phyloP scores from a whole-genome alignment of 1,284 basidiomycete genomes.

The Apiotrichum porosum region DNA sequence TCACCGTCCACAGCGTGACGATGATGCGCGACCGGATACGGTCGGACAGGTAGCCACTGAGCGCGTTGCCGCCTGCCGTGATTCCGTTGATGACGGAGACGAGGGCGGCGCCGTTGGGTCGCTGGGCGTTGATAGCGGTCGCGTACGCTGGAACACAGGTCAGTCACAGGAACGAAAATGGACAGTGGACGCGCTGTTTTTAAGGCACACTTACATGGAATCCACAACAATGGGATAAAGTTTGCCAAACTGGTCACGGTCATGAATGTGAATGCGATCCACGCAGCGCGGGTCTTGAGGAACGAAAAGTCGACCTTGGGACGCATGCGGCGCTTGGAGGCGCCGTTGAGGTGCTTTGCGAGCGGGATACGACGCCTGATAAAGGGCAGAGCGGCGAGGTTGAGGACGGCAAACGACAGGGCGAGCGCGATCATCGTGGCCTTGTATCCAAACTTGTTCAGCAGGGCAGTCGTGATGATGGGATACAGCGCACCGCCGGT shows the following conservation, averaged over 20 bases:
- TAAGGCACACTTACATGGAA: constrained; percentile 43
- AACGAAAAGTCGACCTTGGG: constrained; percentile 26
- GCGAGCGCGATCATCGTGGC: constrained; percentile 42
- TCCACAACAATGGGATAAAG: constrained; percentile 45
- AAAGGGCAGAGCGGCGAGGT: constrained; percentile 32
- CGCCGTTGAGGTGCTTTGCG: not conserved
- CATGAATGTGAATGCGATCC: constrained; percentile 36
- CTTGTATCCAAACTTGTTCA: constrained; percentile 45
- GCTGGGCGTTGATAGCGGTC: constrained; percentile 29
- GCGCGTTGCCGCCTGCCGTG: constrained; percentile 28
- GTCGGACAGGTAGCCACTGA: constrained; percentile 44
- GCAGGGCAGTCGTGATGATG: constrained; percentile 37
- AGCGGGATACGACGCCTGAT: constrained; percentile 44
- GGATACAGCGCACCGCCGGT: constrained; percentile 45
- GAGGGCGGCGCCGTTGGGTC: constrained; percentile 40
- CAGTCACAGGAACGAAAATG: too few relatives aligned
- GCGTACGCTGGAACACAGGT: constrained; percentile 44
- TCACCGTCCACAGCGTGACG: constrained; percentile 32
- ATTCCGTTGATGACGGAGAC: constrained; percentile 46
- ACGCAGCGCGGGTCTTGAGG: constrained; percentile 25
- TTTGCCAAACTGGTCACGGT: constrained; percentile 42
- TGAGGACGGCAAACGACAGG: constrained; percentile 32
- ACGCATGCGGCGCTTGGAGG: not conserved
- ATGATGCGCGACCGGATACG: constrained; percentile 30
- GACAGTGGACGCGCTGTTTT: too few relatives aligned